Evolutionary conservation across 106 monocot species (phyloP).

Genomic region (Amphibolis antarctica): DNA sequence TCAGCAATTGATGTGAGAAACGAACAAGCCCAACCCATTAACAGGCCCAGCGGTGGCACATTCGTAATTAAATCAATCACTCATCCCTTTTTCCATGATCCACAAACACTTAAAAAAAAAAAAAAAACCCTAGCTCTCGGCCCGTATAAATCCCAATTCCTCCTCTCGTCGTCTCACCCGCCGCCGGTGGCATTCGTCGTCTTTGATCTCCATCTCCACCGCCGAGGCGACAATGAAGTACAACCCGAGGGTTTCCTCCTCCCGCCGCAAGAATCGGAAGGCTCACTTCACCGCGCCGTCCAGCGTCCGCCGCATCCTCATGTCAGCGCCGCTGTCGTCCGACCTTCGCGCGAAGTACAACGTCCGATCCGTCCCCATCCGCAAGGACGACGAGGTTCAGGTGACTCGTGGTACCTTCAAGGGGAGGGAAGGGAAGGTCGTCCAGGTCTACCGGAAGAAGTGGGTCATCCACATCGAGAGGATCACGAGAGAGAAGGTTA

Average conservation of each 20-base stretch:
- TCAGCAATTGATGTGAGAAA: no score
- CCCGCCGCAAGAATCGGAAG: conserved; percentile 61
- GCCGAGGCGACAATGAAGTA: conserved; percentile 43
- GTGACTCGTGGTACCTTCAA: conserved; percentile 69
- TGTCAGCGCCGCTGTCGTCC: conserved; percentile 52
- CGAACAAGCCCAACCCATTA: no score
- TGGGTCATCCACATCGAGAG: conserved; percentile 82
- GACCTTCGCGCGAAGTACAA: conserved; percentile 66
- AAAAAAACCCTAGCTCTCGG: neutral
- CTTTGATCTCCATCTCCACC: conserved; percentile 1
- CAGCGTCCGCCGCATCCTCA: conserved; percentile 54
- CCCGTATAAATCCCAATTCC: neutral
- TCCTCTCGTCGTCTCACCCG: neutral
- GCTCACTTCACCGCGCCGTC: conserved; percentile 79
- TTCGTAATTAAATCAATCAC: no score
- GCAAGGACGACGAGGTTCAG: conserved; percentile 82
- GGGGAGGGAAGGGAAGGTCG: conserved; percentile 77
- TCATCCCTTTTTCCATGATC: no score
- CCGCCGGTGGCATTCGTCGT: neutral
- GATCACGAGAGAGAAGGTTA: conserved; percentile 71
- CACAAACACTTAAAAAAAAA: no score
- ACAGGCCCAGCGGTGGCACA: no score
- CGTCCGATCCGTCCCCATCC: conserved; percentile 54
- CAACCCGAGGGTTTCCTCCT: conserved; percentile 59
- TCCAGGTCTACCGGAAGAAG: conserved; percentile 65